Base-by-base conservation (phyloP, 2,329 filamentous ascomycete species). In the Exserohilum rostratum region DNA sequence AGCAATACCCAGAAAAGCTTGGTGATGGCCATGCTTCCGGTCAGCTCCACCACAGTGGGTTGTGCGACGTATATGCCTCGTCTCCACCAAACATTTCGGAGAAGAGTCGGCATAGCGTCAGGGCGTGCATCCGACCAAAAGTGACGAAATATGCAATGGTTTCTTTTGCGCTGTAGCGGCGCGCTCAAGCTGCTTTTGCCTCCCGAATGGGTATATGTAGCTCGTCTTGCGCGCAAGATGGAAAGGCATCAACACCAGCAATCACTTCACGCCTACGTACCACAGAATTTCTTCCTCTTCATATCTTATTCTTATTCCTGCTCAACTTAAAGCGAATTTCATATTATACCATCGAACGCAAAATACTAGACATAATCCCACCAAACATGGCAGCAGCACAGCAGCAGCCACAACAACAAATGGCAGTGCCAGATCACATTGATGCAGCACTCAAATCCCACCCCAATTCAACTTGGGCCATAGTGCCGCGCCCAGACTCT, bases 401-500 rank as follows among this genome's bases (percentile, higher is more conserved):
- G 6, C 37, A 34, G 13, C 11, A 33, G n/a, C 7, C 31, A 18
- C 22, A 27, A 33, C 17, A 38, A 15, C 33, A 38, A 13, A 39
- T 3, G 27, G 30, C 49, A 1, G 18, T 46, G 12, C 40, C 49
- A 11, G 49, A 51, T 10, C 33, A 40, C n/a, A 39, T 51, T 7
- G 49, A 51, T 20, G 17, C 40, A 11, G 49, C 49, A 12, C 25
- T 33, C n/a, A 11, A 27, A 10, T 27, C 27, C n/a, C 5, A 22
- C 7, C 33, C 49, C 2, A 17, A 46, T 3, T 27, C 42, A 4
- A 46, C 27, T 5, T 51, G 34, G 27, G 49, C 49, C 9, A 39
- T 51, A 33, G 42, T 51, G 10, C 42, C 49, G 12, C 49, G 42
- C 6, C 46, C 49, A 40, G 20, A 17, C 5, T 31, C 13, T 11